phyloP scores from a whole-genome alignment of 345 rosid species.

The Dipteronia sinensis region DNA sequence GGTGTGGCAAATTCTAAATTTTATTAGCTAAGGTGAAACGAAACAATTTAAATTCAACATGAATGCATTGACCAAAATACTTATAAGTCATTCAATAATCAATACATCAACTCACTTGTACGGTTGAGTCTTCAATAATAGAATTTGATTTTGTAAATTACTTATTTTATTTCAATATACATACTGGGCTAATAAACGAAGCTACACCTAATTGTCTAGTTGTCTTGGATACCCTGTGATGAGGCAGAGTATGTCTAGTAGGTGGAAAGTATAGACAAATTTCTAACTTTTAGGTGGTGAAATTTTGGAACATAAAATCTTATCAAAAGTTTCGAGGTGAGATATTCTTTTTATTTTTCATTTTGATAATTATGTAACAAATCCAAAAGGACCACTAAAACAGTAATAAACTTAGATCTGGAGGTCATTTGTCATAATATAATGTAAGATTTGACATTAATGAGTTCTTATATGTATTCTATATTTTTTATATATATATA shows the following conservation, averaged over 20 bases:
- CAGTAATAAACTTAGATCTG: not conserved
- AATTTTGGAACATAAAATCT: not conserved
- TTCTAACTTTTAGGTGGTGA: not conserved
- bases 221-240: not conserved
- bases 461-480: too few relatives aligned
- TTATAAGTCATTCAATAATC: not conserved
- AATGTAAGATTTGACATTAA: not conserved
- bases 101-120: not conserved
- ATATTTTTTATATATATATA: too few relatives aligned
- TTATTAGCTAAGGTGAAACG: not conserved
- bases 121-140: not conserved
- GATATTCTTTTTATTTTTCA: too few relatives aligned
- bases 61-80: not conserved
- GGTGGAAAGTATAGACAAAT: too few relatives aligned
- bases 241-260: not conserved
- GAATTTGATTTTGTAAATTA: not conserved
- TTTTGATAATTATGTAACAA: too few relatives aligned
- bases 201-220: not conserved
- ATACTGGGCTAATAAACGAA: not conserved
- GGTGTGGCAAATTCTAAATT: not conserved
- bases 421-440: too few relatives aligned
- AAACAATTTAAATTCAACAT: not conserved
- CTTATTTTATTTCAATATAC: not conserved
- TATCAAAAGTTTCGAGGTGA: not conserved
- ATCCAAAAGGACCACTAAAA: too few relatives aligned